These are phyloP conservation scores for Earliella scabrosa DNA, from an alignment of 1,284 basidiomycete species.

Conservation along the genomic window DNA sequence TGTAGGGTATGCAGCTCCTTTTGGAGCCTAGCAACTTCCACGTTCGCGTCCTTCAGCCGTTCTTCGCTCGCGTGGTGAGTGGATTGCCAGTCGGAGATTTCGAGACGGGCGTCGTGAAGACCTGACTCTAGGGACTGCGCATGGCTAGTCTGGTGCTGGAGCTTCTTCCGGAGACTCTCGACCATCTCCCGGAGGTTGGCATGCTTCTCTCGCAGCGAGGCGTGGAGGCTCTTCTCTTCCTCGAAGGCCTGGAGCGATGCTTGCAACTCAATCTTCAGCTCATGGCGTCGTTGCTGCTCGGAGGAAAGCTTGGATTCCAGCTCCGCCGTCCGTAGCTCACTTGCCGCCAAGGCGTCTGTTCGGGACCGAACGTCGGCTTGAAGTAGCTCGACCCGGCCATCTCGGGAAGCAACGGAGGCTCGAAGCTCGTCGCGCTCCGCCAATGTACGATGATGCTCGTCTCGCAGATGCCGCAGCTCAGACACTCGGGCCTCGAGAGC, in stretches of 20 bases:
- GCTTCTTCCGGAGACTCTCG: background rate
- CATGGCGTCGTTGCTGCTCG: background rate
- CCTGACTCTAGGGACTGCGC: background rate
- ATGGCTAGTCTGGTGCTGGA: background rate
- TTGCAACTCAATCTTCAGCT: background rate
- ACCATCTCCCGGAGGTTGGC: background rate
- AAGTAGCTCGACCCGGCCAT: conserved; percentile 7
- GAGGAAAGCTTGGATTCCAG: conserved; percentile 1
- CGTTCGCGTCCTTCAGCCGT: background rate
- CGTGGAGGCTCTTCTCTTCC: background rate
- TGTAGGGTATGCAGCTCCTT: background rate
- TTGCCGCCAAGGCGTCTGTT: conserved; percentile 3
- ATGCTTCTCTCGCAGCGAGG: background rate
- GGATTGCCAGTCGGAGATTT: background rate
- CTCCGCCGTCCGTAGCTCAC: background rate
- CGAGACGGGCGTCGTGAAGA: background rate
- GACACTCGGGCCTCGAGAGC: conserved; percentile 10
- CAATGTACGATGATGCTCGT: conserved; percentile 10
- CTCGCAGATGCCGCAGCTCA: conserved; percentile 12
- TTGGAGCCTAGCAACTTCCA: background rate
- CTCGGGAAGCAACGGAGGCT: conserved; percentile 8
- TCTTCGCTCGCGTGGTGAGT: background rate
- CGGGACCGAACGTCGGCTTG: conserved; percentile 8
- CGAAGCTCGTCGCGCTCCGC: conserved; percentile 14
- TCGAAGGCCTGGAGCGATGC: background rate